phyloP scores from a whole-genome alignment of 352 stramenopile genomes.

The Stramenopiles sp. region DNA sequence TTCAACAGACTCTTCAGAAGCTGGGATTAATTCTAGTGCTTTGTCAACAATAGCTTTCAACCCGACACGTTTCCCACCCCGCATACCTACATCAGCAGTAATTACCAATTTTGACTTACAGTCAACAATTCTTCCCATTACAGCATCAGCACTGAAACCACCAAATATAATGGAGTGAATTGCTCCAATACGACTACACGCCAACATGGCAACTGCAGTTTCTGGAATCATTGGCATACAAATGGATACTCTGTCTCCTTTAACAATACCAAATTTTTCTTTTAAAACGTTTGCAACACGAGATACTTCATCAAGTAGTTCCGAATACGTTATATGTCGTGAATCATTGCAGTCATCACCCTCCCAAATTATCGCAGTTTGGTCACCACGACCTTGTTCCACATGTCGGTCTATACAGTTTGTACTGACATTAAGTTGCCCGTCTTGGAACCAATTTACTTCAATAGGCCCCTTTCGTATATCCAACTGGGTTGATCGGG shows the following conservation, averaged over 20 bases:
- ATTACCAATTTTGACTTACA: conserved; percentile 54
- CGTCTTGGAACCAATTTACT: conserved; percentile 38
- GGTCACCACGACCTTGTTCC: conserved; percentile 25
- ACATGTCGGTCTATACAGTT: conserved; percentile 83
- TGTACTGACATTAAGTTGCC: conserved; percentile 48
- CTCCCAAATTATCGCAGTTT: conserved; percentile 84
- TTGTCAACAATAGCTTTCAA: conserved; percentile 78
- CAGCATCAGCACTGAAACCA: conserved; percentile 57
- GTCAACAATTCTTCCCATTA: conserved; percentile 69
- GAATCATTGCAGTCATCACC: conserved; percentile 62
- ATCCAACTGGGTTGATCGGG: too few species aligned
- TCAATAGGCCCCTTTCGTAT: too few species aligned
- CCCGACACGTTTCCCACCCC: conserved; percentile 47
- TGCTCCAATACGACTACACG: conserved; percentile 76
- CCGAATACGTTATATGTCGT: conserved; percentile 45
- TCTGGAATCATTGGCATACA: conserved; percentile 97
- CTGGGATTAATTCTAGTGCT: too few species aligned
- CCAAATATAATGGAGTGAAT: conserved; percentile 88
- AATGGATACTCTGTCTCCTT: conserved; percentile 18
- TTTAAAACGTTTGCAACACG: conserved; percentile 81
- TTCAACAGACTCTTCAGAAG: too few species aligned
- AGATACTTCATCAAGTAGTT: conserved; percentile 49
- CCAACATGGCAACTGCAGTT: conserved; percentile 81
- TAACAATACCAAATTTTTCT: conserved; percentile 27
- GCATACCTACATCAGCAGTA: conserved; percentile 58